Conservation (phyloP, 208 protist genomes). For the Crithidia fasciculata region DNA sequence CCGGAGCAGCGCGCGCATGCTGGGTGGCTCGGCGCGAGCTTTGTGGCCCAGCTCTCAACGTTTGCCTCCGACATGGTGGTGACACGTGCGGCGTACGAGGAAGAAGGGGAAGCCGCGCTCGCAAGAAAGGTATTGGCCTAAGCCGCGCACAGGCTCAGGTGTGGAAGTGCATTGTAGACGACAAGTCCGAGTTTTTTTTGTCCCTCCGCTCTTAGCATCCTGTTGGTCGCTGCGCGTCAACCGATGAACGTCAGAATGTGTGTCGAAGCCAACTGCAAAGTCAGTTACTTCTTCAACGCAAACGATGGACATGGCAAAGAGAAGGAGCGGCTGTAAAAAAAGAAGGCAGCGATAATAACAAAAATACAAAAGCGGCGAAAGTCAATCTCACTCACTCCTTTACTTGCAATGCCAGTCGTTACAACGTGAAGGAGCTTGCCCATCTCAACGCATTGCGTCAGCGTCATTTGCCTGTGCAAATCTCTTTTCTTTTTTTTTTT, state of each 20-base stretch:
- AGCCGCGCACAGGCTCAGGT: too few species aligned
- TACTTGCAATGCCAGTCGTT: too few species aligned
- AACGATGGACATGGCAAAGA: too few species aligned
- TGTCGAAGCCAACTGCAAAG: too few species aligned
- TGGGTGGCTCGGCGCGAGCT: conserved; percentile 96
- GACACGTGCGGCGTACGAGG: conserved; percentile 51
- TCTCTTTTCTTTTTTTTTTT: background rate
- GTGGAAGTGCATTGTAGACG: background rate
- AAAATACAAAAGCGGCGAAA: background rate
- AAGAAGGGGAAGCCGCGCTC: conserved; percentile 60
- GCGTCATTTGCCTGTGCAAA: too few species aligned
- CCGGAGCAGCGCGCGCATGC: conserved; percentile 89
- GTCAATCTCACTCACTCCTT: background rate
- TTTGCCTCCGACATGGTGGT: conserved; percentile 90
- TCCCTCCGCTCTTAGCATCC: background rate
- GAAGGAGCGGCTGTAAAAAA: too few species aligned
- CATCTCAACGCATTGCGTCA: too few species aligned
- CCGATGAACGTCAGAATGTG: too few species aligned
- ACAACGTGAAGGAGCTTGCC: too few species aligned
- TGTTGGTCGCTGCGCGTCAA: too few species aligned
- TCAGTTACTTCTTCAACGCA: too few species aligned
- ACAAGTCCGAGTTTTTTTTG: background rate
- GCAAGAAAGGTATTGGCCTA: conserved; percentile 54
- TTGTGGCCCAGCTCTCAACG: conserved; percentile 92
- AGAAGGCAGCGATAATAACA: too few species aligned